These are phyloP conservation scores for Nectriaceae sp. DNA, from an alignment of 2,329 filamentous ascomycete species.

Conservation along the genomic window DNA sequence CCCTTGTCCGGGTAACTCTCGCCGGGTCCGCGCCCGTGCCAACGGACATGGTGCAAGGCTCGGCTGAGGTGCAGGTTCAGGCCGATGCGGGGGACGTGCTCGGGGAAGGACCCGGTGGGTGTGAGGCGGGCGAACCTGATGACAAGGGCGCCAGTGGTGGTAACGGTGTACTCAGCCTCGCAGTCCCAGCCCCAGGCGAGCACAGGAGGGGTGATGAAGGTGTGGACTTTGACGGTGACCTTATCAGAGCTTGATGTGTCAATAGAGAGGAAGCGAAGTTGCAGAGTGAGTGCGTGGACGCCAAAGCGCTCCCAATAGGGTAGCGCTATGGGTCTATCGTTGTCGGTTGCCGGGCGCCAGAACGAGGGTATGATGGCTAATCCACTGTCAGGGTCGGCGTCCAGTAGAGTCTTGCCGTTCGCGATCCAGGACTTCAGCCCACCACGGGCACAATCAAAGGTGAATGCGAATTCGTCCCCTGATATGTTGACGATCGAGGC, in stretches of 20 bases:
- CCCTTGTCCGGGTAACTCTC: slow-evolving; percentile 67
- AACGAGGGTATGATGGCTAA: slow-evolving; percentile 50
- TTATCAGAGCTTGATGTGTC: slow-evolving; percentile 42
- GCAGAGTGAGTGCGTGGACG: slow-evolving; percentile 47
- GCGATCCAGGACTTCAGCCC: slow-evolving; percentile 44
- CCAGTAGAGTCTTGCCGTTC: slow-evolving; percentile 37
- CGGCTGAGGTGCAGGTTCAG: slow-evolving; percentile 55
- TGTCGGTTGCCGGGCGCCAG: slow-evolving; percentile 67
- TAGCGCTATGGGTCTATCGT: slow-evolving; percentile 56
- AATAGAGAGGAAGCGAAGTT: slow-evolving; percentile 45
- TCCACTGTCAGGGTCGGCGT: slow-evolving; percentile 34
- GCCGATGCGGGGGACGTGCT: slow-evolving; percentile 62
- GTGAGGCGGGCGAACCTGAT: slow-evolving; percentile 46
- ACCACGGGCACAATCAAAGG: slow-evolving; percentile 48
- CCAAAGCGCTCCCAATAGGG: slow-evolving; percentile 60
- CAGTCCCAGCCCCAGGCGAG: slow-evolving; percentile 60
- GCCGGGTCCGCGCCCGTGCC: slow-evolving; percentile 65
- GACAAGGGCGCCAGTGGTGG: slow-evolving; percentile 43
- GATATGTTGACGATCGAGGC: slow-evolving; percentile 8
- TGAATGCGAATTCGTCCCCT: slow-evolving; percentile 37
- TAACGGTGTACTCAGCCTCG: slow-evolving; percentile 54
- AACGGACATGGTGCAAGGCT: slow-evolving; percentile 49
- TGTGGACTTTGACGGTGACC: slow-evolving; percentile 54
- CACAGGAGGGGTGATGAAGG: slow-evolving; percentile 58
- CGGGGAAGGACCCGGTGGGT: slow-evolving; percentile 51